Conservation (phyloP, 2,329 filamentous ascomycete species). For the Cladophialophora exuberans region DNA sequence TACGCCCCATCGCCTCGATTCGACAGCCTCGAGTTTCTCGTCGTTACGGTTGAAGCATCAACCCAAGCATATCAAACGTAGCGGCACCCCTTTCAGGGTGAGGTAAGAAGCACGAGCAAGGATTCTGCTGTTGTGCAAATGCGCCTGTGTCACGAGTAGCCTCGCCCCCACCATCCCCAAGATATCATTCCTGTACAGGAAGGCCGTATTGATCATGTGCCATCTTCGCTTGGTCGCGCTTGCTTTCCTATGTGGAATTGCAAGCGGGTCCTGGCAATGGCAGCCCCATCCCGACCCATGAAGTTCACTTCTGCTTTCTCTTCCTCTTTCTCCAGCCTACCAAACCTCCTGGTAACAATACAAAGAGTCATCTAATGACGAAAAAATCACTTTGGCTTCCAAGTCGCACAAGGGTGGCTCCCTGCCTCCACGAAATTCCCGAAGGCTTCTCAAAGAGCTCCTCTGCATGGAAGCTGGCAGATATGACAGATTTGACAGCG, state of each 20-base stretch:
- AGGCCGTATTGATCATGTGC: no score
- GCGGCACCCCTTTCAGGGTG: no score
- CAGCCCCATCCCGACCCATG: not conserved
- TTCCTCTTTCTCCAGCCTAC: conserved; percentile 7
- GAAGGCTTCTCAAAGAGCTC: conserved; percentile 12
- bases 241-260: no score
- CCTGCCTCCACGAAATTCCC: conserved; percentile 14
- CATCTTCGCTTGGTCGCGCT: not conserved
- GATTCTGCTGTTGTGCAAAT: conserved; percentile 5
- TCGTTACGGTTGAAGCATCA: not conserved
- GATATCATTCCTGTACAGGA: no score
- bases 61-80: no score
- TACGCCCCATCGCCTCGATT: no score
- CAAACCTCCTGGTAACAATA: not conserved
- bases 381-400: not conserved
- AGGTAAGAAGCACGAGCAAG: not conserved
- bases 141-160: conserved; percentile 1
- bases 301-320: conserved; percentile 13
- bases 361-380: no score
- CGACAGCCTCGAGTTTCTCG: not conserved
- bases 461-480: conserved; percentile 26
- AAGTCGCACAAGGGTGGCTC: conserved; percentile 18
- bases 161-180: conserved; percentile 6
- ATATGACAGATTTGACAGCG: conserved; percentile 34
- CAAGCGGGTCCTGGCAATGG: not conserved